Percentiles rank a stretch among this genome's conserved stretches.
phyloP scores from a whole-genome alignment of 108 stramenopile genomes.

The Nannochloropsis oceanica region DNA sequence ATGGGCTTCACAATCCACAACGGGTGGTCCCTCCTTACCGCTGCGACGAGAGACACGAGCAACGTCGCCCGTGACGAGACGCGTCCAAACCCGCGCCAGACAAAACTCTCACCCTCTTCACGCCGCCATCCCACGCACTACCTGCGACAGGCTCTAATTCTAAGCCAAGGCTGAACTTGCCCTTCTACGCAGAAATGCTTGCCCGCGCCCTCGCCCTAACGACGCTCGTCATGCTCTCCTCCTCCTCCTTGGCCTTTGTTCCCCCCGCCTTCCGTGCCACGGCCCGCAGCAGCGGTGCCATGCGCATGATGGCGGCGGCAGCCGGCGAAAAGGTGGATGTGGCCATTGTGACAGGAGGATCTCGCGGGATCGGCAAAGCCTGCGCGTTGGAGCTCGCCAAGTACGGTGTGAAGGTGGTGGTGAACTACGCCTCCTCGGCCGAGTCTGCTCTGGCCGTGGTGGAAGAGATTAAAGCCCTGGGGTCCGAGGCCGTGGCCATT shows the following conservation, averaged over 20 bases:
- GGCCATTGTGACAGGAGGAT: constrained; percentile 72
- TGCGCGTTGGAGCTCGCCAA: constrained; percentile 77
- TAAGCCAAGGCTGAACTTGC: no score
- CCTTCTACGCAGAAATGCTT: neutral
- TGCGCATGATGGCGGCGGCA: neutral
- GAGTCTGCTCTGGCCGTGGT: constrained; percentile 63
- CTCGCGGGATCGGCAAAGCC: constrained; percentile 74
- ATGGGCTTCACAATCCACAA: no score
- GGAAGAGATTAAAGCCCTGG: constrained; percentile 61
- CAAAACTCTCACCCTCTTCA: no score
- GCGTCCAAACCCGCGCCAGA: no score
- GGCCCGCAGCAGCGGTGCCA: neutral
- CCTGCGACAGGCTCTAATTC: no score
- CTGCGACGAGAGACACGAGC: no score
- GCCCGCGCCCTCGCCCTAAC: neutral
- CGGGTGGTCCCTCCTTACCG: no score
- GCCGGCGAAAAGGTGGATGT: neutral
- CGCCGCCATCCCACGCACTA: no score
- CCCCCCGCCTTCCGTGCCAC: neutral
- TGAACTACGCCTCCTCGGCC: constrained; percentile 80
- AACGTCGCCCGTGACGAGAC: no score
- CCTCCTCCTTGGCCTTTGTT: neutral
- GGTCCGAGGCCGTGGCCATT: constrained; percentile 57
- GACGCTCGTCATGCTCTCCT: neutral
- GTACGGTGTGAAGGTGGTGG: constrained; percentile 71